Percentiles rank a stretch among this genome's conserved stretches.
Conservation (phyloP, 2,329 filamentous ascomycete genomes). For the Dendryphion nanum region DNA sequence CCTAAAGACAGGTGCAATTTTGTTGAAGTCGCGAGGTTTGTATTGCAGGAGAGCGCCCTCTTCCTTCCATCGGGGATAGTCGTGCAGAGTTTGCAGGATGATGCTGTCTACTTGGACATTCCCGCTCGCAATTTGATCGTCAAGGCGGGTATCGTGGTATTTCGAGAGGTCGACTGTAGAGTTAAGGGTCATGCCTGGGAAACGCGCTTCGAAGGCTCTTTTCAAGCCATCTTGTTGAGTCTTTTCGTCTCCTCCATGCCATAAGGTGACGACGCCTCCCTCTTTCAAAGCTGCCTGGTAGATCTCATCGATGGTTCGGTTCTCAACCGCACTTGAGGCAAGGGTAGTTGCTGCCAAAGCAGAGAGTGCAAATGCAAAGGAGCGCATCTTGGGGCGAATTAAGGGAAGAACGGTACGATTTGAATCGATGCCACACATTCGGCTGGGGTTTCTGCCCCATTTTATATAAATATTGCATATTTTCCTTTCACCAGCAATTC, state of each 20-base stretch:
- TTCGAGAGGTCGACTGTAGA: constrained; percentile 57
- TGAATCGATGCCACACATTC: too few relatives aligned
- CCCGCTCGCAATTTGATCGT: constrained; percentile 44
- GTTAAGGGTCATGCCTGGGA: constrained; percentile 53
- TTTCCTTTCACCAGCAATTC: too few relatives aligned
- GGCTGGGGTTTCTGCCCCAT: too few relatives aligned
- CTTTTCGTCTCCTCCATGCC: constrained; percentile 52
- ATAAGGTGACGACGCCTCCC: constrained; percentile 46
- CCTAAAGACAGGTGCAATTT: constrained; percentile 44
- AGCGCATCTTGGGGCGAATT: background rate
- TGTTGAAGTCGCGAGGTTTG: constrained; percentile 47
- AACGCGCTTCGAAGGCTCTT: constrained; percentile 46
- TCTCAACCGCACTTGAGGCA: constrained; percentile 37
- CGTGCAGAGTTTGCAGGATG: constrained; percentile 52
- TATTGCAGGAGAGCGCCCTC: constrained; percentile 51
- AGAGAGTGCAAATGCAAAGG: background rate
- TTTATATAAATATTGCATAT: too few relatives aligned
- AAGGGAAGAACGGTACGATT: too few relatives aligned
- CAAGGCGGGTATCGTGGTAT: constrained; percentile 51
- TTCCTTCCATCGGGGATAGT: constrained; percentile 53
- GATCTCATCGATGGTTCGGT: constrained; percentile 50
- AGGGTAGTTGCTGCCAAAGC: background rate
- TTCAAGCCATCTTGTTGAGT: constrained; percentile 43
- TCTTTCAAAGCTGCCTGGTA: constrained; percentile 52
- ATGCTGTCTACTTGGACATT: constrained; percentile 44